Conservation (phyloP, 2,329 filamentous ascomycete genomes). For the Fusarium illudens region DNA sequence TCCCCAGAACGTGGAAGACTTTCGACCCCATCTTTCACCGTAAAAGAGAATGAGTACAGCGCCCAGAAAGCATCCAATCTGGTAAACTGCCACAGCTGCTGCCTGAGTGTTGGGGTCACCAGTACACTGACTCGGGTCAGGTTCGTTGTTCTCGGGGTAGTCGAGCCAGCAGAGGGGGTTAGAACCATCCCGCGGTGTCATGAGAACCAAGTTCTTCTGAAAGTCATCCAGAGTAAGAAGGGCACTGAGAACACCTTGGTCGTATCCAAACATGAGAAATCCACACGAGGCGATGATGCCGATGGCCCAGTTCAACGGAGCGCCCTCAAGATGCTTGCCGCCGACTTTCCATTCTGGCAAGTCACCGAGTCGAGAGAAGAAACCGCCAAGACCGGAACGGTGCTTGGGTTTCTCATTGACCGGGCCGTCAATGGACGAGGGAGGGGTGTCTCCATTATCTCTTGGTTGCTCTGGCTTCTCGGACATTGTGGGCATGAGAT, state of each 20-base stretch:
- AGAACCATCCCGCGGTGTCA: background rate
- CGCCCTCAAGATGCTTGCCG: slow-evolving; percentile 36
- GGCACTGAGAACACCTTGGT: slow-evolving; percentile 42
- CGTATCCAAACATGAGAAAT: slow-evolving; percentile 44
- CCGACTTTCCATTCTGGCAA: slow-evolving; percentile 39
- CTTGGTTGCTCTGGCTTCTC: background rate
- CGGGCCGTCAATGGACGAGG: background rate
- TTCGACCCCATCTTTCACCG: slow-evolving; percentile 44
- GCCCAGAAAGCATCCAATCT: slow-evolving; percentile 29
- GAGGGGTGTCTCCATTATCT: background rate
- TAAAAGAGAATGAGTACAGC: slow-evolving; percentile 43
- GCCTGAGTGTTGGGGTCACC: slow-evolving; percentile 2
- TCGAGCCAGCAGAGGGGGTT: slow-evolving; percentile 6
- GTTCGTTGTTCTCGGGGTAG: background rate
- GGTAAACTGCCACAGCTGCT: slow-evolving; percentile 1
- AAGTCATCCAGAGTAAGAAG: slow-evolving; percentile 5
- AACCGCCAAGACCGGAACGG: slow-evolving; percentile 11
- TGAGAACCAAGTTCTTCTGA: background rate
- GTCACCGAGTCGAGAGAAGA: slow-evolving; percentile 30
- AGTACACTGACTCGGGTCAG: background rate
- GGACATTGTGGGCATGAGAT: background rate
- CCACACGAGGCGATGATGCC: slow-evolving; percentile 43
- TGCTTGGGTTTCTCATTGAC: background rate
- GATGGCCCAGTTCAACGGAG: slow-evolving; percentile 39
- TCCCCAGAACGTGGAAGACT: slow-evolving; percentile 46